Evolutionary conservation across 768 basidiomycete genomes (phyloP).

Genomic region (Botryobasidium botryosum): DNA sequence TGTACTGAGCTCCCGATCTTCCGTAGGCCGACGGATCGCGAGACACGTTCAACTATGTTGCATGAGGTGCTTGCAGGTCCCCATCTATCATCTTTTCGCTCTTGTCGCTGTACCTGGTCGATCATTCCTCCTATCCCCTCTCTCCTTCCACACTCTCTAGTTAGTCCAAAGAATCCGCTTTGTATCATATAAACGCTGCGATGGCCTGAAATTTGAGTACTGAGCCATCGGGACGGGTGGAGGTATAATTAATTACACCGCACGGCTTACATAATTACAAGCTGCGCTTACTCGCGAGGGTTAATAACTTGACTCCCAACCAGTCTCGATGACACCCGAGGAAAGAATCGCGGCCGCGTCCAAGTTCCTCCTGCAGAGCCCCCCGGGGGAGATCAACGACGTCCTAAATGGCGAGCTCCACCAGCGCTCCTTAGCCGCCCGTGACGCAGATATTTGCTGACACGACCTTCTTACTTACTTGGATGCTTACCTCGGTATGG

Average conservation of each 20-base stretch:
- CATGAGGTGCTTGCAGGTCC: constrained; percentile 22
- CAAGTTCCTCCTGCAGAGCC: constrained; percentile 70
- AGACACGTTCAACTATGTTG: constrained; percentile 72
- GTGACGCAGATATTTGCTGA: background rate
- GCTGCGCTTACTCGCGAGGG: too few species aligned
- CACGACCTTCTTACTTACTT: background rate
- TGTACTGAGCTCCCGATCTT: background rate
- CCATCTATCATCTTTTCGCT: background rate
- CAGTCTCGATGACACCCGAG: too few species aligned
- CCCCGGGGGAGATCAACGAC: constrained; percentile 94
- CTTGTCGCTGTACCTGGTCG: background rate
- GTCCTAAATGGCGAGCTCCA: constrained; percentile 61
- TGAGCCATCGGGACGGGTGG: too few species aligned
- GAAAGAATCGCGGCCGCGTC: constrained; percentile 55
- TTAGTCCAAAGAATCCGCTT: too few species aligned
- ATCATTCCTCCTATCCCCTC: background rate
- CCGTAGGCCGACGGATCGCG: constrained; percentile 46
- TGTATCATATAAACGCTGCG: too few species aligned
- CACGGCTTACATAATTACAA: too few species aligned
- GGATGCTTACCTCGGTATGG: background rate
- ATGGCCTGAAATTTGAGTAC: too few species aligned
- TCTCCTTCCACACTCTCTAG: background rate
- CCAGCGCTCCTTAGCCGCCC: background rate
- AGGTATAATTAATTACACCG: too few species aligned
- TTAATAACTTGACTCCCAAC: too few species aligned